A percentile compares a stretch with the other conserved stretches of the same genome.
These are phyloP conservation scores for Sporobolomyces phaffii DNA, from an alignment of 768 basidiomycete species.

Conservation along the genomic window DNA sequence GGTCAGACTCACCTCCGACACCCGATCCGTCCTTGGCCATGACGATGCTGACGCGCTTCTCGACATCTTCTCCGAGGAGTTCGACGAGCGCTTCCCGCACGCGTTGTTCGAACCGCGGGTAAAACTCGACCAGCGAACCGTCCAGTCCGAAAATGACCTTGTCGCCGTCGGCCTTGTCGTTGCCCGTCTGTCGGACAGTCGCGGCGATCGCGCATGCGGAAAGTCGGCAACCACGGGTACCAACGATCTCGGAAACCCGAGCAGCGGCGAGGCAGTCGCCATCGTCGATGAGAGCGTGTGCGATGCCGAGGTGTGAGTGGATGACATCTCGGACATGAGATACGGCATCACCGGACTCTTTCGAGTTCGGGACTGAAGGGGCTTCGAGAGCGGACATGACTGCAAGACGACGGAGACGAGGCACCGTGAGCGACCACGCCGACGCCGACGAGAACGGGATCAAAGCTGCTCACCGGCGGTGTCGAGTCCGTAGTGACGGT, in stretches of 20 bases:
- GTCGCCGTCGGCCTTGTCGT: slow-evolving; percentile 43
- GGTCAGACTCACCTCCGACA: slow-evolving; percentile 80
- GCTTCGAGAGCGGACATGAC: slow-evolving; percentile 43
- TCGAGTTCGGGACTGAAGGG: slow-evolving; percentile 30
- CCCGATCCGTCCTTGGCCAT: slow-evolving; percentile 97
- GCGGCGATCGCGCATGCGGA: slow-evolving; percentile 84
- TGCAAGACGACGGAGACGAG: background rate
- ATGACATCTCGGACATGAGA: slow-evolving; percentile 20
- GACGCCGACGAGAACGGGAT: background rate
- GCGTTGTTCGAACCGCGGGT: slow-evolving; percentile 73
- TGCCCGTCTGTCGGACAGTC: slow-evolving; percentile 73
- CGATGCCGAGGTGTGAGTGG: slow-evolving; percentile 23
- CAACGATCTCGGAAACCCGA: slow-evolving; percentile 72
- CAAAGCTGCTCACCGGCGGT: slow-evolving; percentile 72
- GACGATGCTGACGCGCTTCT: slow-evolving; percentile 74
- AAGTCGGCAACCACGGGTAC: slow-evolving; percentile 70
- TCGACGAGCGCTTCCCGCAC: slow-evolving; percentile 67
- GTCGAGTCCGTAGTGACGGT: slow-evolving; percentile 90
- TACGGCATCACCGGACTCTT: slow-evolving; percentile 20
- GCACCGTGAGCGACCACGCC: too few relatives aligned
- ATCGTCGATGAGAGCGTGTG: slow-evolving; percentile 47
- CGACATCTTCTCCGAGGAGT: slow-evolving; percentile 73
- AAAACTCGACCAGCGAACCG: slow-evolving; percentile 87
- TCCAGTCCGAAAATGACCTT: slow-evolving; percentile 81
- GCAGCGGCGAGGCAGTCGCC: slow-evolving; percentile 63